phyloP scores from a whole-genome alignment of 352 stramenopile genomes.

The Pythium myriotylum region DNA sequence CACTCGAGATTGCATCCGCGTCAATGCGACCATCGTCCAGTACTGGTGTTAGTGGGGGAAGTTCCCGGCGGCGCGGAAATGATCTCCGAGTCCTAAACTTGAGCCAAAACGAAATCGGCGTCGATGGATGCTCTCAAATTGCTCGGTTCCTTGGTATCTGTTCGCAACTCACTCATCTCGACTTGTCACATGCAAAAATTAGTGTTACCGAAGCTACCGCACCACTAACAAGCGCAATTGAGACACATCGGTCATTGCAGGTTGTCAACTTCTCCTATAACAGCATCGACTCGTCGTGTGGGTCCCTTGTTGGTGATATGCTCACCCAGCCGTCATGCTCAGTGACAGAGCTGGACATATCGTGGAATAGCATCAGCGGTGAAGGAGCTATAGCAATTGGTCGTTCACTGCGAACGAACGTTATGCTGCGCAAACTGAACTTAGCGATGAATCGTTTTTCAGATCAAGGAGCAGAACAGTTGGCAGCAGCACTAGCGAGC shows the following conservation, averaged over 20 bases:
- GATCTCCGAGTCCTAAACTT: conserved; percentile 62
- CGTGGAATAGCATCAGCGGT: conserved; percentile 73
- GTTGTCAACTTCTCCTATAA: conserved; percentile 72
- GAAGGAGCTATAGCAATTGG: conserved; percentile 56
- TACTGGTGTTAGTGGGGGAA: conserved; percentile 1
- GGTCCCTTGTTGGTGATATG: conserved; percentile 60
- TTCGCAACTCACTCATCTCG: conserved; percentile 46
- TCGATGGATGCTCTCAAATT: conserved; percentile 55
- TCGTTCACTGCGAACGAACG: conserved; percentile 54
- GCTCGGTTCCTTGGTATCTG: conserved; percentile 54
- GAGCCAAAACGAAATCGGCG: conserved; percentile 70
- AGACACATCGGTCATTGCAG: conserved; percentile 50
- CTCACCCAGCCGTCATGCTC: conserved; percentile 51
- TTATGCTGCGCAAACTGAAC: conserved; percentile 41
- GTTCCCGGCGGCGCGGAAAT: conserved; percentile 23
- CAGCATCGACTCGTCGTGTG: conserved; percentile 54
- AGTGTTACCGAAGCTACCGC: conserved; percentile 43
- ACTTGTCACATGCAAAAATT: conserved; percentile 63
- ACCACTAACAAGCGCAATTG: conserved; percentile 53
- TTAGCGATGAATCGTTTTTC: conserved; percentile 77
- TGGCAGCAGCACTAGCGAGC: conserved; percentile 49
- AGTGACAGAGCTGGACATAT: conserved; percentile 57
- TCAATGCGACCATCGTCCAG: conserved; percentile 2
- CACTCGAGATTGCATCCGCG: conserved; percentile 32
- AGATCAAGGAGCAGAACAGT: conserved; percentile 59